Evolutionary conservation across 768 basidiomycete species (phyloP), one percentile per base, ranked within the genome.

Genomic region (Amanita brunnescens): DNA sequence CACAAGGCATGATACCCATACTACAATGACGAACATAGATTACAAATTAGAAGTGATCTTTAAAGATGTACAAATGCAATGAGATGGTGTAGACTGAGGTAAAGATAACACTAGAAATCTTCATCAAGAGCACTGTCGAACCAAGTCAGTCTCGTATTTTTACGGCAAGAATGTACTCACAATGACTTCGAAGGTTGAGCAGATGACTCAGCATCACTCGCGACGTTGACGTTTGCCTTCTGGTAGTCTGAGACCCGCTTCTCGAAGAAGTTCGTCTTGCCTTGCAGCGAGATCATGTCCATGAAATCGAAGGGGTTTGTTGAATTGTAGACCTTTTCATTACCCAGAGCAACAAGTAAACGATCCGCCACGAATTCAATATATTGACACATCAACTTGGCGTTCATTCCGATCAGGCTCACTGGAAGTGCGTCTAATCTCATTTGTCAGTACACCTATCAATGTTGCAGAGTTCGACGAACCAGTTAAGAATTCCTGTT

Each of bases 331-430:
- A 79, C 61, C 61, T 91, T 91, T 13, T 80, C 77, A 59, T 89
- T 91, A 32, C 92, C 93, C 16, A 97, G 74, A 1, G 91, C 75
- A 18, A 91, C 87, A 29, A 96, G 80, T 0, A 97, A 77, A 44
- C 92, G 83, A 61, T 95, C 93, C 18, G 94, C 90, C 42, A 94
- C 91, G 49, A 92, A 93, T 63, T 92, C 89, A 52, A 93, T 92
- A 67, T 91, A 92, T 62, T 92, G 91, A 59, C 84, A 77, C 94
- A 97, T 97, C 10, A 96, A 75, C 6, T 67, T 72, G 0, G 84
- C 67, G 64, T 97, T 98, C 91, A 98, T 98, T 54, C 94, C 94
- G 55, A 97, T 98, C 52, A 97, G 76, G 4, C 75, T 76, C 21
- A 86, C 83, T 0, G 95, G 94, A 0, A 98, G 77, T 0, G 94